Conservation (phyloP, 2,329 filamentous ascomycete genomes). For the Aureobasidium sp. region DNA sequence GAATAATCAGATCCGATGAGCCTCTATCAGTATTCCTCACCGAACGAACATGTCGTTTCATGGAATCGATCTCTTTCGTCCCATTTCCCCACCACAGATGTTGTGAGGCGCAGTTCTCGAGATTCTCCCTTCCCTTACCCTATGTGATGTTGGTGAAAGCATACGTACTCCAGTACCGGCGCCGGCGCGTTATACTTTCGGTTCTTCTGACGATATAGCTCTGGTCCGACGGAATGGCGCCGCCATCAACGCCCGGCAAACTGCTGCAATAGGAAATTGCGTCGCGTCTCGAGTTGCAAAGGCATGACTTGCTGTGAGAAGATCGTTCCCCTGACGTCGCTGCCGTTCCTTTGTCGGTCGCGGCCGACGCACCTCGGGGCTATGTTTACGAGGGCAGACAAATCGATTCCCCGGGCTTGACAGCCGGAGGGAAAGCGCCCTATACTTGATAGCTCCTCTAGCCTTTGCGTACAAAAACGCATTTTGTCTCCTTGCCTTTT, state of each 20-base stretch:
- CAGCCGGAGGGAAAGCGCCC: not conserved
- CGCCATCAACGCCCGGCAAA: not conserved
- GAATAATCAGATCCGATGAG: not conserved
- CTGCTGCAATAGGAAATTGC: not conserved
- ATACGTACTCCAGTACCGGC: not conserved
- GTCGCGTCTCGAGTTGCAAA: not conserved
- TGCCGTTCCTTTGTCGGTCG: too few species aligned
- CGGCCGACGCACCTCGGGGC: too few species aligned
- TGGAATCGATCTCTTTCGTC: not conserved
- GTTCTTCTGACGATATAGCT: not conserved
- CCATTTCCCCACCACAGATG: too few species aligned
- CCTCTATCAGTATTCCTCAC: not conserved
- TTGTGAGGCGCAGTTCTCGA: too few species aligned
- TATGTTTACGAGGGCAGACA: too few species aligned
- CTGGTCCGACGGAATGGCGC: not conserved
- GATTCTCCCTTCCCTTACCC: too few species aligned
- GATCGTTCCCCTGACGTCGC: not conserved
- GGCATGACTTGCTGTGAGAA: too few species aligned
- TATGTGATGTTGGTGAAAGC: not conserved
- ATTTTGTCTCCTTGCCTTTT: not conserved
- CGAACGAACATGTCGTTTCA: not conserved
- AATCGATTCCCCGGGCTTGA: not conserved
- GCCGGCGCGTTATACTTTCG: not conserved
- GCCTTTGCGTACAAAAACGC: not conserved
- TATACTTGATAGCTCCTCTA: not conserved